Evolutionary conservation across 495 filamentous ascomycete genomes (phyloP), one percentile per base, ranked within the genome.

Genomic region (Penicillium robsamsonii): DNA sequence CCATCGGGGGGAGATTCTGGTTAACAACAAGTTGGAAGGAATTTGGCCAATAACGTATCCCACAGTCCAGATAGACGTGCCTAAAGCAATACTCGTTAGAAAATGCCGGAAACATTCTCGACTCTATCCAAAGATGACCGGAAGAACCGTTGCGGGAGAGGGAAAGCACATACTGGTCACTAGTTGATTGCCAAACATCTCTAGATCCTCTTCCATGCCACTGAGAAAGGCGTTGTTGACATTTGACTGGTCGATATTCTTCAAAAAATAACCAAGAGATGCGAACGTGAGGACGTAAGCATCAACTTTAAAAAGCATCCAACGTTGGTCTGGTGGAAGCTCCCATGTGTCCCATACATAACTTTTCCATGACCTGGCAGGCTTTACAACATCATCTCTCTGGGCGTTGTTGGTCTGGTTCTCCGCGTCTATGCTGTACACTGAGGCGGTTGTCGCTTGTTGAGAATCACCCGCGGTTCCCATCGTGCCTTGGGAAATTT

Each of bases 31-130:
- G 58, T 83, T 79, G 60, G 71, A 75, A 0, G 82, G 82, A 40
- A 85, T 76, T 61, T 84, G 72, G 18, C 80, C 81, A 37, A 84
- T 69, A 5, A 85, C 75, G 61, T 84, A 81, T 20, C 82, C 83
- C 11, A 82, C 77, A 1, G 81, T 85, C 69, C 76, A 86, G 45
- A 70, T 73, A 1, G 77, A 78, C 27, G 68, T 72, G 59, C 75
- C 56, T 41, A 46, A 31, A 18, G 54, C 58, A 27, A 13, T 1
- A 61, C 27, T 61, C 81, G 65, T 38, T 76, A 81, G 17, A 15
- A 83, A 61, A 49, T 37, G 17, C 20, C 4, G 9, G 13, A 4
- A 49, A 24, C 9, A 2, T 17, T 18, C 15, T n/a, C 35, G 15
- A 7, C 6, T n/a, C 8, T n/a, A 2, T 8, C 15, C 15, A n/a